Evolutionary conservation across 2,329 filamentous ascomycete genomes (phyloP), one percentile per base, ranked within the genome.

Genomic region (Xylariaceae sp.): DNA sequence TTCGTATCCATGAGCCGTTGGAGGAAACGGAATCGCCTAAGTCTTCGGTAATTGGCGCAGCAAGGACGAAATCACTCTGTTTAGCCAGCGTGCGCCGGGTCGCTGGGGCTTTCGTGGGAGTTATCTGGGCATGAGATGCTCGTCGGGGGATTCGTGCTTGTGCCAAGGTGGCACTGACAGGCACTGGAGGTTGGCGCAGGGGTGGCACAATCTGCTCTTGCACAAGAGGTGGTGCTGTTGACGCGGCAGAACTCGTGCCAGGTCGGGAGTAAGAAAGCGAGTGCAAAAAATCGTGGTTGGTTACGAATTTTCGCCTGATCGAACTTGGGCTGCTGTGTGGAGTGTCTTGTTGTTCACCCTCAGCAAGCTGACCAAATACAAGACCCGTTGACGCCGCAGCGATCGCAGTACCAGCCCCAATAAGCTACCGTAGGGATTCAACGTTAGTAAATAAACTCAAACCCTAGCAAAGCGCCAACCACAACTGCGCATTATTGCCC

Each of bases 1-100:
- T 85, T 65, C 85, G 84, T 62, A 92, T 85, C 90, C 90, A 93
- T 24, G 88, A 91, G 52, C 84, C 79, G 68, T 78, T 82, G 29
- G 85, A 87, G 14, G 85, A 87, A 29, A 81, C 66, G 3, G 86
- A 88, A 66, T 86, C 82, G 62, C 84, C 77, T 34, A 75, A 70
- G 62, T 74, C 74, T 57, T 86, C 82, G 11, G 72, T 69, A 44
- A 75, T 73, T 6, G 68, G 61, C 2, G 61, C 58, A 2, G 62
- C 48, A 44, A 62, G 39, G 21, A 34, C 47, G 55, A 58, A 60
- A 11, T 71, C 68, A 23, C 56, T 60, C 28, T 64, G 76, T 46
- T 76, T 73, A 37, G 28, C 39, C n/a, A 78, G 71, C 1, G 79
- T 80, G 21, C 76, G 77, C 47, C 79, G 77, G 56, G 77, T 74